Evolutionary conservation across 257 asterid species (phyloP), one percentile per base, ranked within the genome.

Genomic region (Linderniella brevidens): DNA sequence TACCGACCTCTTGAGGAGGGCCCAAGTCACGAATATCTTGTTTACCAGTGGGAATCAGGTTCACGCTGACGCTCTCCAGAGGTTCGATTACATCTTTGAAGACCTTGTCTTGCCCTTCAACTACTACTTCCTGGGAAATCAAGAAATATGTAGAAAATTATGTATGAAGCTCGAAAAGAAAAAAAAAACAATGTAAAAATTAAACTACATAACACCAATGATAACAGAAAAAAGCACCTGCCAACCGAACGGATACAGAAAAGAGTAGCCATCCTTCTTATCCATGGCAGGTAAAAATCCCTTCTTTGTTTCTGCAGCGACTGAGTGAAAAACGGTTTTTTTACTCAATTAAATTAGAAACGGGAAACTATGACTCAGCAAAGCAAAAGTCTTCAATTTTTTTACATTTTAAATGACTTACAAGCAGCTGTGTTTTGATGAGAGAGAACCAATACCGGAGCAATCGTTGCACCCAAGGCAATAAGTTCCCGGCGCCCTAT

Each of bases 51-150:
- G 96, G 83, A 58, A 81, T 67, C 77, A 85, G 0, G 61, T 76
- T 81, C 41, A 85, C 82, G 3, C 96, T 79, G 64, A 79, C 94
- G 43, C 79, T 84, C 68, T 90, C 98, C 50, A 90, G 85, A 49
- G 96, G 94, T 54, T 88, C 98, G 39, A 88, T 84, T 32, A 88
- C 86, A 64, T 88, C 95, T 84, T 88, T 88, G 68, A 72, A 84
- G 55, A 84, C 98, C 75, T 81, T 90, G 70, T 88, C 98, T 65
- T 90, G 79, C 59, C 93, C 96, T 74, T 80, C 93, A 58, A 84
- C 82, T 16, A 57, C 49, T 5, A 90, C 94, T 63, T 85, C 96
- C 98, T 81, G 80, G 47, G 14, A 37, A 61, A 52, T 37, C 64
- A 50, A 48, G 48, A 35, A 47, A 4, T 37, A 49, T 14, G 40